Percentiles rank a stretch among this genome's conserved stretches.
Evolutionary conservation across 2,329 filamentous ascomycete genomes (phyloP).

Genomic region (Pyricularia pennisetigena): DNA sequence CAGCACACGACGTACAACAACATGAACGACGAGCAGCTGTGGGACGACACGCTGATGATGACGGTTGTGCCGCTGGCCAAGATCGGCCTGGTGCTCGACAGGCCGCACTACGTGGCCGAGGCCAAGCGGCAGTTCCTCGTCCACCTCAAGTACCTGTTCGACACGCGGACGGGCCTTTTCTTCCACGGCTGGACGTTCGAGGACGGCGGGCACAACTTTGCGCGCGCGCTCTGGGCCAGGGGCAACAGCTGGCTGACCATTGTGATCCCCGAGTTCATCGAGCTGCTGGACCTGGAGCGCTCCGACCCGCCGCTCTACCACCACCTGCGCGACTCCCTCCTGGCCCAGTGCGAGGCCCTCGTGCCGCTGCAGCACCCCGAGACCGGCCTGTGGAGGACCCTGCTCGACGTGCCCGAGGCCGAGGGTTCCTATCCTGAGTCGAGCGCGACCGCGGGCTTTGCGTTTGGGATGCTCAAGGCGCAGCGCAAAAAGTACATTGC

Average conservation of each 20-base stretch:
- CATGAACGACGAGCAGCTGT: constrained; percentile 64
- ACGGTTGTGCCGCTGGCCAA: constrained; percentile 72
- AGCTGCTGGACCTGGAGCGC: constrained; percentile 52
- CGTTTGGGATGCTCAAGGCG: constrained; percentile 69
- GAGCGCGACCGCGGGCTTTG: constrained; percentile 72
- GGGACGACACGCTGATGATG: constrained; percentile 88
- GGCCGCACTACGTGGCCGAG: constrained; percentile 66
- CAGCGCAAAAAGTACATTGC: constrained; percentile 58
- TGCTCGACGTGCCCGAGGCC: constrained; percentile 55
- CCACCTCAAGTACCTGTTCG: constrained; percentile 71
- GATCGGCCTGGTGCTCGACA: constrained; percentile 60
- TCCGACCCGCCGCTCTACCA: constrained; percentile 52
- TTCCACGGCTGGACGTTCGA: constrained; percentile 79
- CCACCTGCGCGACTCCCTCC: constrained; percentile 51
- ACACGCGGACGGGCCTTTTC: constrained; percentile 61
- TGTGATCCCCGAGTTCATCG: constrained; percentile 73
- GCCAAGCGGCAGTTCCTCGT: constrained; percentile 69
- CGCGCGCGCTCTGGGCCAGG: constrained; percentile 45
- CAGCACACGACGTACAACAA: constrained; percentile 67
- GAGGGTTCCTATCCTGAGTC: constrained; percentile 68
- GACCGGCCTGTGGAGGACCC: constrained; percentile 63
- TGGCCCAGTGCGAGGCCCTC: constrained; percentile 60
- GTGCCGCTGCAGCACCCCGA: constrained; percentile 42
- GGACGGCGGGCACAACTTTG: constrained; percentile 54
- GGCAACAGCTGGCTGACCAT: constrained; percentile 72